Percentiles rank a stretch among this genome's conserved stretches.
Evolutionary conservation across 2,329 filamentous ascomycete genomes (phyloP).

Genomic region (Calonectria henricotiae): DNA sequence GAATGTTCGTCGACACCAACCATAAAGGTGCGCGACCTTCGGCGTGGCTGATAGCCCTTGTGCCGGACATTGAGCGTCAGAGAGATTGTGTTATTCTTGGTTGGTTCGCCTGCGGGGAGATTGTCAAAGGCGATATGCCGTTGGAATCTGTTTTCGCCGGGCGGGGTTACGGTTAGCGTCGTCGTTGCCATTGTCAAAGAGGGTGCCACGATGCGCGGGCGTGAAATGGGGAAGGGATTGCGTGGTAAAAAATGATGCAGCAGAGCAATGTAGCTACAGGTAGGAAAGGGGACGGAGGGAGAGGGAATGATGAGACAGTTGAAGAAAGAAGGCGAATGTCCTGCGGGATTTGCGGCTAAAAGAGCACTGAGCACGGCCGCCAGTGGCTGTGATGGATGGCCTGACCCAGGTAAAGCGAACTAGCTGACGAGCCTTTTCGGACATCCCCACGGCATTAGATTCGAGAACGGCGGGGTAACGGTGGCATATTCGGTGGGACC

Average conservation of each 20-base stretch:
- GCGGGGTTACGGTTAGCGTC: constrained; percentile 62
- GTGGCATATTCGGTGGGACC: constrained; percentile 48
- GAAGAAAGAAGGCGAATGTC: constrained; percentile 38
- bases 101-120: constrained; percentile 71
- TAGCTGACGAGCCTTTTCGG: constrained; percentile 45
- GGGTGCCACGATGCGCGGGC: constrained; percentile 38
- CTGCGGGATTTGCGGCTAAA: constrained; percentile 52
- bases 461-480: constrained; percentile 53
- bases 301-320: constrained; percentile 13
- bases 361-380: constrained; percentile 32
- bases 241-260: constrained; percentile 32
- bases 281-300: constrained; percentile 4
- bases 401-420: constrained; percentile 51
- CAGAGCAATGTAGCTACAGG: constrained; percentile 24
- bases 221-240: constrained; percentile 31
- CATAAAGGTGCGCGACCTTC: constrained; percentile 89
- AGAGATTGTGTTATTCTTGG: constrained; percentile 75
- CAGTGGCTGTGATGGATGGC: constrained; percentile 51
- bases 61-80: constrained; percentile 90
- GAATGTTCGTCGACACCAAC: constrained; percentile 93
- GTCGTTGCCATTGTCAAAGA: constrained; percentile 56
- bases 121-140: constrained; percentile 76
- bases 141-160: constrained; percentile 67
- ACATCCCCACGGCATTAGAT: constrained; percentile 50
- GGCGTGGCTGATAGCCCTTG: constrained; percentile 85